Percentiles rank a stretch among this genome's conserved stretches.
Conservation (phyloP, 169 alveolate genomes). For the Plasmodium inui region DNA sequence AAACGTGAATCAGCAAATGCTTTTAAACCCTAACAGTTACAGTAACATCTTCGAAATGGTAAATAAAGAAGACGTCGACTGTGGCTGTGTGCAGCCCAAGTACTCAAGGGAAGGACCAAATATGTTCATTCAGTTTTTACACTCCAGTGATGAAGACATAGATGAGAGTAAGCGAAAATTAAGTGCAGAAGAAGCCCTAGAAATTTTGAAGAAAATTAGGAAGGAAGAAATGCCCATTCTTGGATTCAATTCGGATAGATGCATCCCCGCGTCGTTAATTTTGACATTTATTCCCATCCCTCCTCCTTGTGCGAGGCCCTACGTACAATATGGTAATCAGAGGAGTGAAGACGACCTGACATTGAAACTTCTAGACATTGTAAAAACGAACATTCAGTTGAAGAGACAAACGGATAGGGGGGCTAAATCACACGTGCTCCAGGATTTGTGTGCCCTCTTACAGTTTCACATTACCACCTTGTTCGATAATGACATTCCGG, state of each 20-base stretch:
- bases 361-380: slow-evolving; percentile 95
- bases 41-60: slow-evolving; percentile 76
- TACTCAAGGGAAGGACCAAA: slow-evolving; percentile 92
- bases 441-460: slow-evolving; percentile 92
- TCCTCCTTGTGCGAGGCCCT: slow-evolving; percentile 99
- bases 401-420: slow-evolving; percentile 92
- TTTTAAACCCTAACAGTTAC: slow-evolving; percentile 45
- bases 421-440: slow-evolving; percentile 92
- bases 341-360: slow-evolving; percentile 99
- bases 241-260: slow-evolving; percentile 95
- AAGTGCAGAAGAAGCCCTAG: slow-evolving; percentile 92
- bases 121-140: slow-evolving; percentile 87
- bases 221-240: slow-evolving; percentile 92
- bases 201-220: slow-evolving; percentile 90
- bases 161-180: slow-evolving; percentile 84
- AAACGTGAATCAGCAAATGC: slow-evolving; percentile 60
- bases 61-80: slow-evolving; percentile 77
- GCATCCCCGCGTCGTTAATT: slow-evolving; percentile 97
- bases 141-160: slow-evolving; percentile 87
- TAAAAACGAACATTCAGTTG: slow-evolving; percentile 93
- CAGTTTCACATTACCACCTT: slow-evolving; percentile 98
- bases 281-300: slow-evolving; percentile 97
- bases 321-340: slow-evolving; percentile 94
- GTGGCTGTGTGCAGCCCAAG: slow-evolving; percentile 93
- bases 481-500: slow-evolving; percentile 97